These are phyloP conservation scores for Iris pallida DNA, from an alignment of 116 monocot species.

Conservation along the genomic window DNA sequence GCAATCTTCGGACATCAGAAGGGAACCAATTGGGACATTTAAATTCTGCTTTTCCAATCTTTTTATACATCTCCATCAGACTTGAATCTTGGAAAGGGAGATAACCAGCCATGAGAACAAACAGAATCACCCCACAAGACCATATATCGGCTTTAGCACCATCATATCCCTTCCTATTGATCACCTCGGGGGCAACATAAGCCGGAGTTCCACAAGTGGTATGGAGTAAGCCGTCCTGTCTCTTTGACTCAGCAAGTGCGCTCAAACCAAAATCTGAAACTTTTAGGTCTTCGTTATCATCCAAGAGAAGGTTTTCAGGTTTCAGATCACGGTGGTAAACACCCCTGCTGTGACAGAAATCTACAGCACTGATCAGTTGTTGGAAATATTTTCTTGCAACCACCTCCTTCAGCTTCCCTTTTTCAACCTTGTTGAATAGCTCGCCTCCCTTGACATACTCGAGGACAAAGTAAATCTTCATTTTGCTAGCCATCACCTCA, in stretches of 20 bases:
- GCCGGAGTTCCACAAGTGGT: conserved; percentile 61
- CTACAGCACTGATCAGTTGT: conserved; percentile 66
- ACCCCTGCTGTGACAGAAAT: conserved; percentile 73
- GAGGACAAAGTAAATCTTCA: conserved; percentile 78
- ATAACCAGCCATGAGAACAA: conserved; percentile 61
- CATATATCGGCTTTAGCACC: conserved; percentile 68
- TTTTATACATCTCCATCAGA: conserved; percentile 65
- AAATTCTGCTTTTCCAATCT: conserved; percentile 51
- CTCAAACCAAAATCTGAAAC: conserved; percentile 60
- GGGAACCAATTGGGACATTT: conserved; percentile 56
- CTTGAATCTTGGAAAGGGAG: conserved; percentile 69
- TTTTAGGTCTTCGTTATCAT: conserved; percentile 45
- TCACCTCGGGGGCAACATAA: conserved; percentile 63
- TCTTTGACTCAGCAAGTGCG: conserved; percentile 49
- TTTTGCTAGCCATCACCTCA: conserved; percentile 77
- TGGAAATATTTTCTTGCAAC: conserved; percentile 58
- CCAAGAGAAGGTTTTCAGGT: conserved; percentile 75
- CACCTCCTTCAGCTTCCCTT: conserved; percentile 62
- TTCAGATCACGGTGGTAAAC: conserved; percentile 78
- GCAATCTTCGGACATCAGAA: conserved; percentile 27
- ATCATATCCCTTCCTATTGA: conserved; percentile 58
- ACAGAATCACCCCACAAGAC: conserved; percentile 77
- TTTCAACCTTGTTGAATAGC: conserved; percentile 57
- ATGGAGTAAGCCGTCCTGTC: conserved; percentile 46
- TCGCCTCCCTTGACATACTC: conserved; percentile 75